Conservation (phyloP, 331 rosid species). For the Phaseolus coccineus region DNA sequence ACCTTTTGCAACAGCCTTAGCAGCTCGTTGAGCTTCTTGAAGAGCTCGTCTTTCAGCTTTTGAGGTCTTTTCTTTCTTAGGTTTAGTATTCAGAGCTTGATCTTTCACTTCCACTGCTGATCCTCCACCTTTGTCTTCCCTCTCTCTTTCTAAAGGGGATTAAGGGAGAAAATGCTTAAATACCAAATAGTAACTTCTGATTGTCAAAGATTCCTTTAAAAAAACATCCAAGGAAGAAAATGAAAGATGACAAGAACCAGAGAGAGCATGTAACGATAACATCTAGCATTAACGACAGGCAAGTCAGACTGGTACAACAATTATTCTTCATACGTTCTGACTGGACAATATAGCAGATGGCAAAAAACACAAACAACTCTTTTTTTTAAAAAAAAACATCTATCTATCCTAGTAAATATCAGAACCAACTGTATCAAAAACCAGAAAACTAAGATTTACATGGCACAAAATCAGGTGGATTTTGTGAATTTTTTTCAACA, state of each 20-base stretch:
- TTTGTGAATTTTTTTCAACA: too few species aligned
- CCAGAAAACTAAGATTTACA: too few species aligned
- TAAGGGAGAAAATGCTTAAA: not conserved
- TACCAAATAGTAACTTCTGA: not conserved
- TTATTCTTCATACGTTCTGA: not conserved
- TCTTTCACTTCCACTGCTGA: conserved; percentile 61
- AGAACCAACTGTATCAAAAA: too few species aligned
- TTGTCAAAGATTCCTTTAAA: not conserved
- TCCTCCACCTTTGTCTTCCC: conserved; percentile 71
- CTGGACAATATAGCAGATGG: too few species aligned
- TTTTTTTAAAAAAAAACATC: too few species aligned
- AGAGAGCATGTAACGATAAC: not conserved
- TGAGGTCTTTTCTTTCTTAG: conserved; percentile 66
- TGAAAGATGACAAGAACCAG: not conserved
- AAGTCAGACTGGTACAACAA: not conserved
- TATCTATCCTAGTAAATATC: too few species aligned
- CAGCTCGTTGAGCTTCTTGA: conserved; percentile 97
- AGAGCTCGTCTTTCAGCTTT: conserved; percentile 97
- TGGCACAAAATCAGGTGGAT: too few species aligned
- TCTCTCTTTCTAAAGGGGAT: conserved; percentile 47
- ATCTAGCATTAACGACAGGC: not conserved
- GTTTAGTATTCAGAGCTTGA: conserved; percentile 50
- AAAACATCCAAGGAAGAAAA: not conserved
- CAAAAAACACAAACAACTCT: too few species aligned
- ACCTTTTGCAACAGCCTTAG: conserved; percentile 93